These are phyloP conservation scores for Ceratocystis colombiana DNA, from an alignment of 2,329 filamentous ascomycete genomes.

Conservation along the genomic window DNA sequence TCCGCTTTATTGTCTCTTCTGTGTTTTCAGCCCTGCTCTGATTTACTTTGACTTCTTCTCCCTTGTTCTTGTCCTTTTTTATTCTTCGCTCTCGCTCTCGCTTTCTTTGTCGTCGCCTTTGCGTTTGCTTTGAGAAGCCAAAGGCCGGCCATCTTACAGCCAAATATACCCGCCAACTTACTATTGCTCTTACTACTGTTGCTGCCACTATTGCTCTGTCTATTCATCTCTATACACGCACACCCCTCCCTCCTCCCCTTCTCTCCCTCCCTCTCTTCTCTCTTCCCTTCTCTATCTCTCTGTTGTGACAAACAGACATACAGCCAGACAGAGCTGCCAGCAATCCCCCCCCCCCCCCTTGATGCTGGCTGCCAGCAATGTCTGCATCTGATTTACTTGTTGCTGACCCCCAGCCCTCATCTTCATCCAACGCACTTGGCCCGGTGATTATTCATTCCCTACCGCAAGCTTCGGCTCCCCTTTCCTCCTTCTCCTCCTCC, in stretches of 20 bases:
- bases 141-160: neutral
- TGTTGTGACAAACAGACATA: neutral
- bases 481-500: constrained; percentile 1
- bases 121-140: neutral
- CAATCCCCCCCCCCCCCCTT: neutral
- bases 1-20: too few species aligned
- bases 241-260: neutral
- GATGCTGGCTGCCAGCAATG: neutral
- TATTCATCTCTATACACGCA: neutral
- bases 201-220: neutral
- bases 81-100: neutral
- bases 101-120: neutral
- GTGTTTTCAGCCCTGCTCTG: too few species aligned
- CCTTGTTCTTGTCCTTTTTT: neutral
- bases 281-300: neutral
- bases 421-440: neutral
- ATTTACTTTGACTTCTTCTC: too few species aligned
- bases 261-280: neutral
- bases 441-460: neutral
- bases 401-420: constrained; percentile 30
- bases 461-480: constrained; percentile 1
- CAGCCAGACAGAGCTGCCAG: constrained; percentile 7
- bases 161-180: neutral
- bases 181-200: neutral
- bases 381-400: constrained; percentile 10